Conservation (phyloP, 179 eudicot species). For the Patellifolia procumbens region DNA sequence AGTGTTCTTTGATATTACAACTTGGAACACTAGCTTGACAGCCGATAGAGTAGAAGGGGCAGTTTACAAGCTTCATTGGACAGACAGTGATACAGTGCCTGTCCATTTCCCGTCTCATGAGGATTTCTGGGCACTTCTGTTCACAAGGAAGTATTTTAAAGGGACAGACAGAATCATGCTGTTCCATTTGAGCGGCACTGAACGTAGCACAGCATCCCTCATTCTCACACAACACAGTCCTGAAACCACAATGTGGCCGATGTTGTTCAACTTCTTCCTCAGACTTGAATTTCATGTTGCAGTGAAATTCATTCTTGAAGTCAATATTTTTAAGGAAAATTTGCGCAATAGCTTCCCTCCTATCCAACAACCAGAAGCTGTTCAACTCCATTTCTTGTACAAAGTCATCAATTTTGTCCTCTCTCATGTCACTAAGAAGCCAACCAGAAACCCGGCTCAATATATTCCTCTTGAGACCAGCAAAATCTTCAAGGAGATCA, state of each 20-base stretch:
- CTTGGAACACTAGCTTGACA: conserved; percentile 69
- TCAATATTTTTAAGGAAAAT: conserved; percentile 75
- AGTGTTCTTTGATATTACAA: conserved; percentile 58
- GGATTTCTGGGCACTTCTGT: conserved; percentile 67
- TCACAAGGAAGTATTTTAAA: conserved; percentile 90
- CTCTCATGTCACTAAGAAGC: conserved; percentile 86
- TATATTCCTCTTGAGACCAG: conserved; percentile 59
- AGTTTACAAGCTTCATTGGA: conserved; percentile 86
- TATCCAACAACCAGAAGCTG: conserved; percentile 86
- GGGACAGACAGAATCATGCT: conserved; percentile 79
- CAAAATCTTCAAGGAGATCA: conserved; percentile 74
- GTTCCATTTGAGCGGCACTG: conserved; percentile 62
- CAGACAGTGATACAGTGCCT: conserved; percentile 93
- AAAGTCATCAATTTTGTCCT: conserved; percentile 88
- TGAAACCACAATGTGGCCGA: conserved; percentile 56
- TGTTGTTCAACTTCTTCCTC: conserved; percentile 64
- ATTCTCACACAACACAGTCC: conserved; percentile 63
- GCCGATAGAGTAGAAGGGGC: conserved; percentile 80
- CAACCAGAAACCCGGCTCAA: conserved; percentile 84
- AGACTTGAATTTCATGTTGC: conserved; percentile 65
- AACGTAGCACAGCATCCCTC: conserved; percentile 79
- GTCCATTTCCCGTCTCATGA: conserved; percentile 93
- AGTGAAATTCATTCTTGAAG: conserved; percentile 63
- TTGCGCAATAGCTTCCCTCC: conserved; percentile 76
- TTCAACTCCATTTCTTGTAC: conserved; percentile 84